Base-by-base conservation (phyloP, 805 yeast species). In the Myxozyma melibiosi region DNA sequence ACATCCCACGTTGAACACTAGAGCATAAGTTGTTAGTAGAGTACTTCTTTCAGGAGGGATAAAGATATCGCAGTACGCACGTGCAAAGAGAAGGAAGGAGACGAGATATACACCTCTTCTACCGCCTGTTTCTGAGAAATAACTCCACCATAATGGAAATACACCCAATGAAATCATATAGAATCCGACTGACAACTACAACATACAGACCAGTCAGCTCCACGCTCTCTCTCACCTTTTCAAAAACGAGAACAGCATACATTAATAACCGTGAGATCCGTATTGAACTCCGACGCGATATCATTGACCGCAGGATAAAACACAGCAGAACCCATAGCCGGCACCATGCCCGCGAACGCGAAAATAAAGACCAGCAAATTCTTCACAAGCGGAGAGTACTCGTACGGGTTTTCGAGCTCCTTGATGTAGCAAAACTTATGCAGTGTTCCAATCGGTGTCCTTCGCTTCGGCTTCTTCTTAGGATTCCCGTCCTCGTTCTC, bases 271-370 rank as follows among this genome's bases (percentile, higher is more conserved):
- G 83, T 73, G 1, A 78, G 79, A 3, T 81, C 66, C 0, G 95
- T 84, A 41, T 84, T 43, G 16, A 87, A 76, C 18, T 81, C 82
- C 0, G 63, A 60, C 3, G 79, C 78, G 40, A 89, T 78, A 51
- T 81, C 80, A 33, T 80, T 80, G 20, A 88, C 80, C 0, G 94
- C 92, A 0, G 96, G 96, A 48, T 86, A 79, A 66, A 89, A 76
- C 49, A 89, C 87, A 0, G 94, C 85, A 0, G 94, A 85, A 11
- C 94, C 96, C 94, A 89, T 86, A 4, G 96, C 96, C 0, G 96
- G 96, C 52, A 86, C 79, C 68, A 86, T 73, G 1, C 91, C 86
- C 5, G 91, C 90, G 56, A 80, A 73, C 0, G 92, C 91, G 47
- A 88, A 82, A 14, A 87, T 74, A 33, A 80, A 73, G 0, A 87